Conservation (phyloP, 441 rosid genomes). For the Erodium moschatum region DNA sequence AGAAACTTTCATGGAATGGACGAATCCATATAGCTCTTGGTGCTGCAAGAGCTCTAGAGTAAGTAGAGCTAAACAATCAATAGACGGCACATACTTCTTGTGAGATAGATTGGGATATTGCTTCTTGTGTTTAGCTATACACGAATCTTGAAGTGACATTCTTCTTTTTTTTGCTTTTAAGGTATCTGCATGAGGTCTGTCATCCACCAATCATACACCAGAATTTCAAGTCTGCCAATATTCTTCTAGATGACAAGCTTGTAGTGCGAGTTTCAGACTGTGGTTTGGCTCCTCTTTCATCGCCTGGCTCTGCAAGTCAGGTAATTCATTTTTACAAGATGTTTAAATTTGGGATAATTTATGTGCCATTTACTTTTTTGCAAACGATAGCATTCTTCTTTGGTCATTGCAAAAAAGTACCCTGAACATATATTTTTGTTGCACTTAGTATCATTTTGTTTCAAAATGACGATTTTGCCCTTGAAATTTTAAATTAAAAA, state of each 20-base stretch:
- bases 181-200: slow-evolving; percentile 92
- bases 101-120: too few relatives aligned
- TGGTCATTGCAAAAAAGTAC: too few relatives aligned
- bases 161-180: slow-evolving; percentile 20
- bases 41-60: slow-evolving; percentile 92
- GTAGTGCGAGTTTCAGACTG: slow-evolving; percentile 68
- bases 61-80: slow-evolving; percentile 27
- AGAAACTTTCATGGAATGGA: slow-evolving; percentile 61
- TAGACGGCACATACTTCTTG: too few relatives aligned
- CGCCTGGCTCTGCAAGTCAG: slow-evolving; percentile 85
- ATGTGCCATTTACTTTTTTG: too few relatives aligned
- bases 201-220: slow-evolving; percentile 78
- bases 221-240: slow-evolving; percentile 72
- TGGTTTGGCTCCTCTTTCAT: slow-evolving; percentile 74
- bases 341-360: too few relatives aligned
- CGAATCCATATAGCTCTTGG: slow-evolving; percentile 76
- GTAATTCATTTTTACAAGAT: slow-evolving; percentile 41
- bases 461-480: neutral
- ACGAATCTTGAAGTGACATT: neutral
- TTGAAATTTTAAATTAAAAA: too few relatives aligned
- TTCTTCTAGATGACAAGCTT: slow-evolving; percentile 82
- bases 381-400: too few relatives aligned
- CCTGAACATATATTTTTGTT: too few relatives aligned
- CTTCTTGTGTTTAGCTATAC: too few relatives aligned
- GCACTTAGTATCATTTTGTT: neutral